A percentile compares a stretch with the other conserved stretches of the same genome.
These are phyloP conservation scores for Aspergillus texensis DNA, from an alignment of 2,329 filamentous ascomycete genomes.

Conservation along the genomic window DNA sequence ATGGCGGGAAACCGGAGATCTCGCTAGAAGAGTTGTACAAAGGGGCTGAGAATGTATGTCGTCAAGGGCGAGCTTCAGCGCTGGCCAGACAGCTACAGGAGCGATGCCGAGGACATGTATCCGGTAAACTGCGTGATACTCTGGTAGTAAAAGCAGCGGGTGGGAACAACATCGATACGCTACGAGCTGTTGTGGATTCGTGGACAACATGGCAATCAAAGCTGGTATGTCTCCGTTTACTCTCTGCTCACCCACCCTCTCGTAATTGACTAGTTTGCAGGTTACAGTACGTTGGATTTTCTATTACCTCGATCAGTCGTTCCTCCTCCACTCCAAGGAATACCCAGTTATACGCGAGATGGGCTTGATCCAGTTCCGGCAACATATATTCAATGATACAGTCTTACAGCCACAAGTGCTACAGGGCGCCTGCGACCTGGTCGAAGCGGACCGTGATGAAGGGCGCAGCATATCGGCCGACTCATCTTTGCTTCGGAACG, in stretches of 20 bases:
- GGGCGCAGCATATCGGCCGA: slow-evolving; percentile 59
- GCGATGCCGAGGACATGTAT: slow-evolving; percentile 67
- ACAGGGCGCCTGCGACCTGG: slow-evolving; percentile 75
- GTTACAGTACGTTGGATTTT: slow-evolving; percentile 83
- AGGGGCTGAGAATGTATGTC: slow-evolving; percentile 88
- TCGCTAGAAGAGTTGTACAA: slow-evolving; percentile 90
- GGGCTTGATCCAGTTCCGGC: slow-evolving; percentile 74
- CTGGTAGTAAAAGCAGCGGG: slow-evolving; percentile 60
- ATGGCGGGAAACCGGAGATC: slow-evolving; percentile 60
- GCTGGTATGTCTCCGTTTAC: slow-evolving; percentile 57
- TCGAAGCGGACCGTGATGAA: slow-evolving; percentile 69
- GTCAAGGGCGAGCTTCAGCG: slow-evolving; percentile 70
- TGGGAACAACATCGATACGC: slow-evolving; percentile 63
- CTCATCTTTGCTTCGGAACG: slow-evolving; percentile 67
- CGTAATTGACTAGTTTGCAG: slow-evolving; percentile 42
- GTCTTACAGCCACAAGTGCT: slow-evolving; percentile 58
- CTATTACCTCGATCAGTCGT: slow-evolving; percentile 90
- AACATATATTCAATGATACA: slow-evolving; percentile 57
- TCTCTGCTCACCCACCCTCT: background rate
- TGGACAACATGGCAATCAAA: slow-evolving; percentile 82
- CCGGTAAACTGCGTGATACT: slow-evolving; percentile 57
- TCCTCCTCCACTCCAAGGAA: slow-evolving; percentile 73
- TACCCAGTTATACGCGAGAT: slow-evolving; percentile 77
- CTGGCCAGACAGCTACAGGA: slow-evolving; percentile 68
- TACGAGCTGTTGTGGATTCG: slow-evolving; percentile 61